Evolutionary conservation across 805 yeast species (phyloP).

Genomic region (Sporopachydermia lactativora): DNA sequence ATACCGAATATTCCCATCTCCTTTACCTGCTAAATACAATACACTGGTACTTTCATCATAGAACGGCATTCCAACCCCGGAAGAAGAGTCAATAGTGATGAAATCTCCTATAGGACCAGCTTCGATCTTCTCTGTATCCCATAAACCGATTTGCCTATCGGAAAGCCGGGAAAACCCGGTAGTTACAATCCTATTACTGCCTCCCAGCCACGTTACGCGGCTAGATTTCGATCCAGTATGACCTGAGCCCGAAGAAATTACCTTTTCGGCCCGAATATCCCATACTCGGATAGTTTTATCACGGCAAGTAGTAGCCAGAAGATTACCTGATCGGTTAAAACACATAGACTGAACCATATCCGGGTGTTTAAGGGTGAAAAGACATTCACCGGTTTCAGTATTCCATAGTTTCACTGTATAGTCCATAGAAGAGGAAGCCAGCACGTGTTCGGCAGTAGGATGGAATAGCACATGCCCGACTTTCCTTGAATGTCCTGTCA

Average conservation of each 20-base stretch:
- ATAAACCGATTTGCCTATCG: conserved; percentile 89
- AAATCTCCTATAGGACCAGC: conserved; percentile 87
- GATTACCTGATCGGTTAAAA: conserved; percentile 80
- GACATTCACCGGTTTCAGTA: conserved; percentile 55
- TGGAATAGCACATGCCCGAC: conserved; percentile 87
- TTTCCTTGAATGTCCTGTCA: conserved; percentile 82
- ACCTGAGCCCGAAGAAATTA: conserved; percentile 74
- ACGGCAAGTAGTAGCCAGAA: conserved; percentile 78
- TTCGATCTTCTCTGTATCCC: conserved; percentile 68
- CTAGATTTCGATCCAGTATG: conserved; percentile 89
- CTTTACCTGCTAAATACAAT: conserved; percentile 88
- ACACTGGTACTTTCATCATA: conserved; percentile 72
- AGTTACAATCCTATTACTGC: conserved; percentile 70
- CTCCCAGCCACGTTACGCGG: conserved; percentile 84
- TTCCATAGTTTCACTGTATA: conserved; percentile 90
- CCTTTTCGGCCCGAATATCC: conserved; percentile 68
- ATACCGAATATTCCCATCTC: conserved; percentile 95
- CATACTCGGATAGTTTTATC: conserved; percentile 85
- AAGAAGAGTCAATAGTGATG: conserved; percentile 71
- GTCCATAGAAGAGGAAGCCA: conserved; percentile 86
- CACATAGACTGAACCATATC: conserved; percentile 89
- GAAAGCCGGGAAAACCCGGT: conserved; percentile 90
- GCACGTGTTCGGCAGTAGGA: conserved; percentile 74
- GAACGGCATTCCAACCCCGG: conserved; percentile 89
- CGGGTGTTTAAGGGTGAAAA: conserved; percentile 65